Base-by-base conservation (phyloP, 1,284 basidiomycete species). In the Apiotrichum laibachii region DNA sequence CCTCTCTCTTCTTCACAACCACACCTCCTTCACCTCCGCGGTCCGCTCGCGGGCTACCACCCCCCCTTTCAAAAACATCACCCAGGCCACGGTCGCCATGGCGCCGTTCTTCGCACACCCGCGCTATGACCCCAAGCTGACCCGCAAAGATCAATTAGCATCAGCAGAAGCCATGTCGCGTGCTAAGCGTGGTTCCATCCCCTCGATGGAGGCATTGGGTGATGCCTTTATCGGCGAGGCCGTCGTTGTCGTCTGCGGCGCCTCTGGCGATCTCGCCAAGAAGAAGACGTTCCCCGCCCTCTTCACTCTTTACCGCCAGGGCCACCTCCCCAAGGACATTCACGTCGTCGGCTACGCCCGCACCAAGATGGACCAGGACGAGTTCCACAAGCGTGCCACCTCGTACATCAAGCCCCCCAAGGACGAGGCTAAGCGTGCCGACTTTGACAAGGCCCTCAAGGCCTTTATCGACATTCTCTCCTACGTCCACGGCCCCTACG, bases 201-300 rank as follows among this genome's bases (percentile, higher is more conserved):
- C 90, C 46, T 90, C 88, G 53, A 92, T 93, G 89, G 87, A 89
- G 80, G 82, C 83, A 50, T 74, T 82, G 56, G 84, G 86, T 65
- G 82, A 88, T 39, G 82, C 85, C 61, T 85, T 94, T 80, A 88
- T 83, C 77, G 86, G 89, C 67, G 92, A 94, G 82, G 93, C 91
- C 31, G 77, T 90, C 80, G 86, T 96, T 80, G 81, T 95, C 74
- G 95, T 99, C 57, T 86, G 96, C 61, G 96, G 96, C 62, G 95
- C 95, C 22, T 96, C 92, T 60, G 95, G 95, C 54, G 95, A 99
- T 83, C 84, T 99, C 53, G 96, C 95, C 61, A 97, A 97, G 88
- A 99, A 99, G 83, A 99, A 99, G 92, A 97, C 94, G 12, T 90
- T 93, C 79, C 93, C 93, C 18, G 93, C 93, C 43, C 83, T 97